Evolutionary conservation across 2,329 filamentous ascomycete genomes (phyloP).

Genomic region (Intubia oerlemansii): DNA sequence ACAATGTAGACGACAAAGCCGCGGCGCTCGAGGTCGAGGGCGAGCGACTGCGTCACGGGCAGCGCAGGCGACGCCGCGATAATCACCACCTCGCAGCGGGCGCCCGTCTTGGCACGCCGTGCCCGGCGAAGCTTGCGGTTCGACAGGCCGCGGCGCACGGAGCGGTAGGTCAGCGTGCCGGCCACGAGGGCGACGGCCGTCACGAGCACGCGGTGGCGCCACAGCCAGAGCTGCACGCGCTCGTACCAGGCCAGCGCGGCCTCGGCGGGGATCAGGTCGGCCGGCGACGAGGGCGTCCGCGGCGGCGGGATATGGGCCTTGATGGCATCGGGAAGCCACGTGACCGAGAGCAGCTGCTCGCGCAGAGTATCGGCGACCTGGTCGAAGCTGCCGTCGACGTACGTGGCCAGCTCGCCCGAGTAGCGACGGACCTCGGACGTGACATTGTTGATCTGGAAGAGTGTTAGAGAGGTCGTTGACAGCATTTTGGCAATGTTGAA

Average conservation of each 20-base stretch:
- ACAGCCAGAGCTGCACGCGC: slow-evolving; percentile 47
- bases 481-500: too few species aligned
- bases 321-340: slow-evolving; percentile 53
- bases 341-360: slow-evolving; percentile 41
- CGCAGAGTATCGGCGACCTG: slow-evolving; percentile 48
- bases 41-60: slow-evolving; percentile 63
- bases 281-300: slow-evolving; percentile 15
- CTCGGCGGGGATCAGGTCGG: slow-evolving; percentile 14
- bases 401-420: slow-evolving; percentile 52
- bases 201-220: slow-evolving; percentile 49
- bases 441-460: slow-evolving; percentile 25
- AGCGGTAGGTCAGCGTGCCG: slow-evolving; percentile 38
- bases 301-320: slow-evolving; percentile 34
- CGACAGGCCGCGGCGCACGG: slow-evolving; percentile 28
- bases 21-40: slow-evolving; percentile 69
- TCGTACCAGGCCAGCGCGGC: slow-evolving; percentile 18
- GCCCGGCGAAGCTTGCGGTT: slow-evolving; percentile 52
- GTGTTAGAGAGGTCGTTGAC: background rate
- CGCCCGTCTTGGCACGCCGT: slow-evolving; percentile 59
- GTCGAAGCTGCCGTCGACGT: slow-evolving; percentile 65
- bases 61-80: slow-evolving; percentile 75
- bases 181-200: slow-evolving; percentile 50
- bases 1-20: slow-evolving; percentile 90
- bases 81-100: slow-evolving; percentile 67
- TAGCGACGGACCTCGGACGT: slow-evolving; percentile 47